A percentile compares a stretch with the other conserved stretches of the same genome.
Conservation (phyloP, 129 eudicot genomes). For the Tagetes erecta region DNA sequence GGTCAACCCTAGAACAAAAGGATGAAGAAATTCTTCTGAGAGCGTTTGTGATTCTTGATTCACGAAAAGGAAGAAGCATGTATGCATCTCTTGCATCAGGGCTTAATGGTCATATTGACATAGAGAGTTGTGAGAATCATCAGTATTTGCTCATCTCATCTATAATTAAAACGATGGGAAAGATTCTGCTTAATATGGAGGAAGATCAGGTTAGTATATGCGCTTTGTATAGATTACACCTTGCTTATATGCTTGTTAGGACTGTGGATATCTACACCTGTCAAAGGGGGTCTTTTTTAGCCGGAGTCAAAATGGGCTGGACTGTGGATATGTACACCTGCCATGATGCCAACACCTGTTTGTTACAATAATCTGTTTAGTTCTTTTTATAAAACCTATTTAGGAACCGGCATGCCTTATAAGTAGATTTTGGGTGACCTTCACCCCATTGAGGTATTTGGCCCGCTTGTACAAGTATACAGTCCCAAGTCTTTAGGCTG, state of each 20-base stretch:
- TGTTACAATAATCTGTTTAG: background rate
- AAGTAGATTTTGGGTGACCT: background rate
- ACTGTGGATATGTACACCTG: background rate
- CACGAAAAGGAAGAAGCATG: constrained; percentile 60
- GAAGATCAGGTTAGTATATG: constrained; percentile 56
- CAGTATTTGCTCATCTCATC: constrained; percentile 51
- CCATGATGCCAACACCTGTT: background rate
- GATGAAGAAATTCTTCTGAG: constrained; percentile 59
- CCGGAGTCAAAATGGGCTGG: no score
- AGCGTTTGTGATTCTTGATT: constrained; percentile 72
- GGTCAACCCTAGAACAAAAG: constrained; percentile 50
- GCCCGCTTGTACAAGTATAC: background rate
- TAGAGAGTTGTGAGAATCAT: constrained; percentile 15
- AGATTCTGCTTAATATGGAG: constrained; percentile 62
- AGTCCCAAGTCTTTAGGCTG: no score
- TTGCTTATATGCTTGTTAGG: background rate
- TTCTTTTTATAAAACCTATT: background rate
- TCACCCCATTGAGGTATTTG: background rate
- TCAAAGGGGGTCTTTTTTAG: background rate
- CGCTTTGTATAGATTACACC: background rate
- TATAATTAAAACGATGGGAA: constrained; percentile 73
- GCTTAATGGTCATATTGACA: constrained; percentile 28
- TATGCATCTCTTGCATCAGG: constrained; percentile 49
- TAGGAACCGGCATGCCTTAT: background rate
- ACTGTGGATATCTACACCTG: background rate